Base-by-base conservation (phyloP, 176 grass and related monocot species). In the Oryza coarctata region DNA sequence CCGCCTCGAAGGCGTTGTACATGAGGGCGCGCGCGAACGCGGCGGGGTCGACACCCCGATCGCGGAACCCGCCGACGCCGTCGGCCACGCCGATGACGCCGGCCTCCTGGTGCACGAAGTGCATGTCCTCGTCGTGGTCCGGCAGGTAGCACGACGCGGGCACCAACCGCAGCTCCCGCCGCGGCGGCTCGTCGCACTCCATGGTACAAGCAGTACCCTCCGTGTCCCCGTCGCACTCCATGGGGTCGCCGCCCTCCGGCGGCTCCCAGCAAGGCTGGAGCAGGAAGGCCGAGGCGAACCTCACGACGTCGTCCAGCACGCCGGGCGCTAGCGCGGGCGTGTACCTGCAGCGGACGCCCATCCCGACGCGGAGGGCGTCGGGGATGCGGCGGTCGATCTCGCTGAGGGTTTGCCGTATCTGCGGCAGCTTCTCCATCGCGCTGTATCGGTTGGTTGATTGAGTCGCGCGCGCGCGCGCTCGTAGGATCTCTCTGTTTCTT, bases 1-100 rank as follows among this genome's bases (percentile, higher is more conserved):
- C 74, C 14, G 55, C 41, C 12, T 7, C 14, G 66, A 43, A 25
- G 20, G 67, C 80, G 67, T 32, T 83, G 23, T 0, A 1, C 85
- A 87, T 65, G 38, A 83, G 70, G 12, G 17, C 40, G 29, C 70
- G 81, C 13, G 73, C 3, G 63, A 84, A 84, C 26, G 86, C 86
- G 20, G 74, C 36, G 9, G 80, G 80, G 33, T 88, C 74, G 9
- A 83, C 34, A 18, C 79, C 86, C 1, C 0, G 0, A 13, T 0
- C 3, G 40, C 78, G 64, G 64, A 31, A 86, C 9, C 77, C 40
- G 9, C 87, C 65, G 40, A 89, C 87, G 43, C 87, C 87, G 40
- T 89, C 87, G 7, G 83, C 87, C 10, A 89, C 72, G 32, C 65
- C 83, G 22, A 82, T 0, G 20, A 82, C 73, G 72, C 78, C 65